These are phyloP conservation scores for Amanita inopinata DNA, from an alignment of 768 basidiomycete species.

Conservation along the genomic window DNA sequence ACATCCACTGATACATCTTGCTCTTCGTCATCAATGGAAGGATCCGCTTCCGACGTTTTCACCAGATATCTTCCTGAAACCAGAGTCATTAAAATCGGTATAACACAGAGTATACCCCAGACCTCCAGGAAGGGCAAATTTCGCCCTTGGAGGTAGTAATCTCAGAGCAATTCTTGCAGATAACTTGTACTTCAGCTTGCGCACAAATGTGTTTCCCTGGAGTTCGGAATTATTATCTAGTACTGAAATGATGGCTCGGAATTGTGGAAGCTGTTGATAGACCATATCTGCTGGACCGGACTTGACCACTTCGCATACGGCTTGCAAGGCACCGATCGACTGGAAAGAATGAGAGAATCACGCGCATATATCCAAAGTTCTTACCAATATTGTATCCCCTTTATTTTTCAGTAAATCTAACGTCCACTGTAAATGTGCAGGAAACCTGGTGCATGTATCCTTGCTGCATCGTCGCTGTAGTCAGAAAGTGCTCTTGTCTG, in stretches of 20 bases:
- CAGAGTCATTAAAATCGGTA: neutral
- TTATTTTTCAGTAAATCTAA: slow-evolving; percentile 25
- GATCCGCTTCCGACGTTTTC: slow-evolving; percentile 3
- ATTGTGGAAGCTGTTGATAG: slow-evolving; percentile 27
- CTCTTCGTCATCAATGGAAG: slow-evolving; percentile 25
- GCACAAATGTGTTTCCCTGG: slow-evolving; percentile 51
- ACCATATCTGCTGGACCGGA: slow-evolving; percentile 48
- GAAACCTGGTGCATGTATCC: slow-evolving; percentile 43
- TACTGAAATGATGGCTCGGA: slow-evolving; percentile 35
- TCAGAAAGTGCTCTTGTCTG: neutral
- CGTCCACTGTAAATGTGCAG: slow-evolving; percentile 43
- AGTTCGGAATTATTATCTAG: slow-evolving; percentile 34
- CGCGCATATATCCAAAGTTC: slow-evolving; percentile 11
- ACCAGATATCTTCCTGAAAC: neutral
- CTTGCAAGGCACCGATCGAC: slow-evolving; percentile 61
- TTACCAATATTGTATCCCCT: slow-evolving; percentile 43
- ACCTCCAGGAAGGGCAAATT: slow-evolving; percentile 3
- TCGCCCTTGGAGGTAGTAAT: slow-evolving; percentile 39
- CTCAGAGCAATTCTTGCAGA: slow-evolving; percentile 55
- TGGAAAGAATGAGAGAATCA: slow-evolving; percentile 17
- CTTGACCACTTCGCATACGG: slow-evolving; percentile 62
- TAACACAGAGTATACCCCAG: neutral
- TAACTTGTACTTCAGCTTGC: slow-evolving; percentile 62
- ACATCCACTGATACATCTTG: slow-evolving; percentile 71
- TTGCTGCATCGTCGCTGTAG: slow-evolving; percentile 30